Base-by-base conservation (phyloP, 345 rosid species). In the Acer negundo region DNA sequence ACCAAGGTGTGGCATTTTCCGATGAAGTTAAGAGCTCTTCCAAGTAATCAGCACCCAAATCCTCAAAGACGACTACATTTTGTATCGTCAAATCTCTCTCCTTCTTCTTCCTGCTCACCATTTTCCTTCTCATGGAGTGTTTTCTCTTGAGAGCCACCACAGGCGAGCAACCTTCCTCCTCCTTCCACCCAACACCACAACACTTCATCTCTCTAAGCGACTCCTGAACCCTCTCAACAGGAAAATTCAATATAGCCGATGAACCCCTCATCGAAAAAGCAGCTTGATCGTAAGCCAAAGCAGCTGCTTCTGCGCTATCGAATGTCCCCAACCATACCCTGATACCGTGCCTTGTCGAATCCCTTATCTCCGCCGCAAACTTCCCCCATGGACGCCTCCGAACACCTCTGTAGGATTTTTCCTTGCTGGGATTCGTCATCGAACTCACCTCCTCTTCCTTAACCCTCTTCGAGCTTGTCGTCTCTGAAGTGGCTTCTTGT, bases 331-430 rank as follows among this genome's bases (percentile, higher is more conserved):
- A 80, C 95, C 95, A 91, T 0, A 91, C 92, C 51, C 95, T 72
- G 17, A 82, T 73, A 53, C 95, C 95, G 23, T 87, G 83, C 53
- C 93, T 31, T 0, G 93, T 91, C 1, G 95, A 90, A 44, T 91
- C 95, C 80, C 95, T 86, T 82, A 91, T 91, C 78, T 91, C 95
- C 7, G 95, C 93, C 2, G 95, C 95, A 78, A 85, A 91, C 72
- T 91, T 91, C 11, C 95, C 95, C 95, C 95, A 91, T 17, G 95
- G 95, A 59, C 95, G 84, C 85, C 93, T 46, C 82, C 95, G 82
- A 0, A 91, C 95, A 0, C 95, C 95, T 78, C 93, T 82, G 78
- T 84, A 93, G 0, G 93, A 78, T 85, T 82, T 93, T 55, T 85
- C 84, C 75, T 83, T 83, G 13, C 8, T 79, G 0, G 84, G 83